Evolutionary conservation across 1,139 yeast genomes (phyloP).

Genomic region (Suhomyces bolitotheri): DNA sequence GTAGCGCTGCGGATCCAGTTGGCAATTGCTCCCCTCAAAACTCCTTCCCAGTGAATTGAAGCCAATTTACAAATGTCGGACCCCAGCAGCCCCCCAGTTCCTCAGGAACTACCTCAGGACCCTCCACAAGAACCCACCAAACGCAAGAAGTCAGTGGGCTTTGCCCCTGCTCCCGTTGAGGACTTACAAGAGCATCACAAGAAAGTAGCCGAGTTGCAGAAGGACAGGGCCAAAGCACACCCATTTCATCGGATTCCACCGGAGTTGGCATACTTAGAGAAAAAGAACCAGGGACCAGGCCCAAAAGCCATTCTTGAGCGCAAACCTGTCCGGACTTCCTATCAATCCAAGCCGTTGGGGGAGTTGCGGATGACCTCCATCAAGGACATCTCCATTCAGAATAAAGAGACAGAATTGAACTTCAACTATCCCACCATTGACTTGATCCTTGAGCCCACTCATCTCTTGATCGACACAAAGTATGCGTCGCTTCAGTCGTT

Average conservation of each 20-base stretch:
- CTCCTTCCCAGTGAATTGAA: too few relatives aligned
- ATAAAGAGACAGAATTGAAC: constrained; percentile 44
- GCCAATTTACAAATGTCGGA: too few relatives aligned
- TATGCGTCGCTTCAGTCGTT: constrained; percentile 41
- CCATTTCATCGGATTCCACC: constrained; percentile 48
- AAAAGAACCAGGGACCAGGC: constrained; percentile 28
- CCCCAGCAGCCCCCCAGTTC: too few relatives aligned
- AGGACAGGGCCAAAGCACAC: constrained; percentile 28
- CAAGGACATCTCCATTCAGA: constrained; percentile 44
- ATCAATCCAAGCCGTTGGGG: constrained; percentile 21
- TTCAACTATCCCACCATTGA: constrained; percentile 43
- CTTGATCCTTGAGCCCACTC: constrained; percentile 34
- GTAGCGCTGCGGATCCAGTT: too few relatives aligned
- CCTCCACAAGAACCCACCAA: too few relatives aligned
- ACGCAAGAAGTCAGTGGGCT: constrained; percentile 40
- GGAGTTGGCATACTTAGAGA: constrained; percentile 42
- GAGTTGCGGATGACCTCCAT: constrained; percentile 37
- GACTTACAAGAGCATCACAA: constrained; percentile 40
- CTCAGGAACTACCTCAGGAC: too few relatives aligned
- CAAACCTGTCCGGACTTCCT: constrained; percentile 3
- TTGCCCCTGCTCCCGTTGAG: constrained; percentile 43
- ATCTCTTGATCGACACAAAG: constrained; percentile 39
- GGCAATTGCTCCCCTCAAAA: too few relatives aligned
- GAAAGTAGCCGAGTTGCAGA: constrained; percentile 26
- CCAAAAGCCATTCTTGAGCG: constrained; percentile 19